phyloP scores from a whole-genome alignment of 202 grass and related monocot genomes.

The Zoysia matrella region DNA sequence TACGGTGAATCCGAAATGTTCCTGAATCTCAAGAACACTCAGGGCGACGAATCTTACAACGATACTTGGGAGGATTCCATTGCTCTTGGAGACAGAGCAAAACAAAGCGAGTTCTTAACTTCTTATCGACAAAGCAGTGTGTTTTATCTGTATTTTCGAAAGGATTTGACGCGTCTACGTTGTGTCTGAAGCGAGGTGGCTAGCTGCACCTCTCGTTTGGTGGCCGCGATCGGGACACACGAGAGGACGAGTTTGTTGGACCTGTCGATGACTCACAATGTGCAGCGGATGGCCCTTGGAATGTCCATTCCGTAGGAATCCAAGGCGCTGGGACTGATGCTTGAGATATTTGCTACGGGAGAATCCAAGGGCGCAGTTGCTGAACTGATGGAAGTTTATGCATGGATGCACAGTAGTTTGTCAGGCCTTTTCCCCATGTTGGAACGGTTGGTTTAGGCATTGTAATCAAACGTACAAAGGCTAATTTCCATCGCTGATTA shows the following conservation, averaged over 20 bases:
- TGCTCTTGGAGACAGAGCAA: constrained; percentile 1
- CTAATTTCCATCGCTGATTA: no score
- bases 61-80: constrained; percentile 30
- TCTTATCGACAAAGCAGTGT: constrained; percentile 21
- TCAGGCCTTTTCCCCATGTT: constrained; percentile 4
- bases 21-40: no score
- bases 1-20: constrained; percentile 1
- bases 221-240: background rate
- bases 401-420: background rate
- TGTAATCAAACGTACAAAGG: background rate
- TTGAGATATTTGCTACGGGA: constrained; percentile 6
- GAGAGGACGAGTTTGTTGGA: constrained; percentile 36
- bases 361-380: background rate
- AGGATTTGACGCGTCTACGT: background rate
- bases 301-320: constrained; percentile 18
- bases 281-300: constrained; percentile 18
- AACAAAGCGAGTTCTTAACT: background rate
- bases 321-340: background rate
- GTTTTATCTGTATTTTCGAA: constrained; percentile 15
- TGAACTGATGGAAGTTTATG: background rate
- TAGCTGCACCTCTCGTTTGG: constrained; percentile 33
- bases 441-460: constrained; percentile 13
- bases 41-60: background rate
- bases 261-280: constrained; percentile 25
- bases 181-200: constrained; percentile 26